Evolutionary conservation across 805 yeast genomes (phyloP).

Genomic region (Ogataea neopini): DNA sequence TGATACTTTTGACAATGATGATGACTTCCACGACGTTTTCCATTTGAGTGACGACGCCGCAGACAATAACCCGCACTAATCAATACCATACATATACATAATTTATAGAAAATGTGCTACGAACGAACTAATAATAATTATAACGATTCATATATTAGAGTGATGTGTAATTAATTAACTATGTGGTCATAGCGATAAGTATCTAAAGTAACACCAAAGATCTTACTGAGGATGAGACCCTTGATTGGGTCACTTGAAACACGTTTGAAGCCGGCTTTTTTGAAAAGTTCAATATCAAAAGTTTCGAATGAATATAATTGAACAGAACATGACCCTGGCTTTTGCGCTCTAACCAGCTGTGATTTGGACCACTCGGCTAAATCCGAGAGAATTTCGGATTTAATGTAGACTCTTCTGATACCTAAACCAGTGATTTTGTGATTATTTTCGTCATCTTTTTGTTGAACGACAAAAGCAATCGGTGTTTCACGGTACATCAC

Average conservation of each 20-base stretch:
- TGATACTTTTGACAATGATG: slow-evolving; percentile 24
- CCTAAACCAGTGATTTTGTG: slow-evolving; percentile 59
- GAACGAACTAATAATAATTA: slow-evolving; percentile 8
- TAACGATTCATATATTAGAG: neutral
- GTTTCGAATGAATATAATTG: slow-evolving; percentile 57
- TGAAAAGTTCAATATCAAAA: slow-evolving; percentile 39
- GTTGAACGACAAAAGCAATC: slow-evolving; percentile 57
- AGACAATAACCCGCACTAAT: slow-evolving; percentile 12
- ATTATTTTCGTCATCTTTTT: slow-evolving; percentile 34
- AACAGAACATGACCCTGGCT: slow-evolving; percentile 40
- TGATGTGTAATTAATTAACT: neutral
- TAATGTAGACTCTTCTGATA: slow-evolving; percentile 65
- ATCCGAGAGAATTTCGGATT: slow-evolving; percentile 64
- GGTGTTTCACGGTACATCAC: slow-evolving; percentile 70
- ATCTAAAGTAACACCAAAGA: slow-evolving; percentile 25
- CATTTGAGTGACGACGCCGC: slow-evolving; percentile 23
- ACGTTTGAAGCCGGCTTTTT: slow-evolving; percentile 44
- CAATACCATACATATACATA: neutral
- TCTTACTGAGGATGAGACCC: slow-evolving; percentile 13
- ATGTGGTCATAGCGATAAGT: slow-evolving; percentile 16
- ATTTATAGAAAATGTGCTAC: neutral
- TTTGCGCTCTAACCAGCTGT: slow-evolving; percentile 41
- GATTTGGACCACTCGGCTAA: slow-evolving; percentile 60
- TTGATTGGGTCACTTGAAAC: slow-evolving; percentile 23
- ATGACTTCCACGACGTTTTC: slow-evolving; percentile 29